Base-by-base conservation (phyloP, 2,329 filamentous ascomycete species). In the Phaeosphaeria sp. region DNA sequence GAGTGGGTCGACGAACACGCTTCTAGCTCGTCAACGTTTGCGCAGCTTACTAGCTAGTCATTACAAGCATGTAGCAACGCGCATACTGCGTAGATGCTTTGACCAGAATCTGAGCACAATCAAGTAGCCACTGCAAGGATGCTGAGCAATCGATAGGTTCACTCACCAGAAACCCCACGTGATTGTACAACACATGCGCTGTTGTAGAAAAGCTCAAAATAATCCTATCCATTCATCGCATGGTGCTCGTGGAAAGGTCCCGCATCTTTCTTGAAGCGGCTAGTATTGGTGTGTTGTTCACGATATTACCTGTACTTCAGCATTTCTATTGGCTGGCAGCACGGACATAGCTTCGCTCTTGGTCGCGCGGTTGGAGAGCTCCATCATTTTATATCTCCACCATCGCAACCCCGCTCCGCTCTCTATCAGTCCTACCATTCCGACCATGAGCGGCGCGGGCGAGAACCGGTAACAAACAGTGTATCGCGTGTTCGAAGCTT, bases 361-460 rank as follows among this genome's bases (percentile, higher is more conserved):
- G 61, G 64, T 66, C 36, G 66, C 63, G 62, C 67, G 62, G 59
- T 66, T 67, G 57, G 56, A 62, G 58, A 65, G 60, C 63, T 64
- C 56, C 62, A 64, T 60, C 62, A 67, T 68, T 72, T 66, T 64
- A 65, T 72, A 73, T 68, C 67, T 65, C 65, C 64, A 63, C 63
- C 66, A 67, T 57, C 56, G 66, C 62, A 67, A 39, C 66, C 67
- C 65, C 58, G 59, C 64, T 65, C 66, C 57, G 55, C 62, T 62
- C 65, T 64, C 63, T 64, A 65, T 68, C 64, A 58, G 62, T 64
- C 64, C 60, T 52, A 58, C 52, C 62, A 55, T 62, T 58, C 52
- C 58, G 58, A 75, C 58, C 58, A 77, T 77, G 75, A 77, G 75
- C 66, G 75, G 72, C 67, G 71, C 69, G 66, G 73, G 69, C 52